Percentiles rank a stretch among this genome's conserved stretches.
phyloP scores from a whole-genome alignment of 257 asterid species.

The Ilex aquifolium region DNA sequence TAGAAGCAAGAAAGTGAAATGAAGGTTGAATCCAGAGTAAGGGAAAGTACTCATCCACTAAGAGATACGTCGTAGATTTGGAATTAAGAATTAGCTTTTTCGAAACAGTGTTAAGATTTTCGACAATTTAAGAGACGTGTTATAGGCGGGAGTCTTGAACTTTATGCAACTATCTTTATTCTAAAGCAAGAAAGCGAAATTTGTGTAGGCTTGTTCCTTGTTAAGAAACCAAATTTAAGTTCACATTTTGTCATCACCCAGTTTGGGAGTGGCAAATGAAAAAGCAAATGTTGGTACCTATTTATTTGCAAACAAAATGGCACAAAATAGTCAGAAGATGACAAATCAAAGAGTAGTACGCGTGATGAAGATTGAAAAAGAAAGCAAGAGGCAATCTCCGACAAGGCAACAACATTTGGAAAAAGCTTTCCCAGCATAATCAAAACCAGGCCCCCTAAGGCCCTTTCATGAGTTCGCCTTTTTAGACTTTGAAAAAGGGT shows the following conservation, averaged over 20 bases:
- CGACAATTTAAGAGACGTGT: too few species aligned
- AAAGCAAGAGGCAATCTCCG: constrained; percentile 47
- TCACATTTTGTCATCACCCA: constrained; percentile 16
- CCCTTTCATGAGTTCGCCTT: constrained; percentile 22
- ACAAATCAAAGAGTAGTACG: constrained; percentile 33
- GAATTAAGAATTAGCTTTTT: too few species aligned
- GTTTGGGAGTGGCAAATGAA: constrained; percentile 17
- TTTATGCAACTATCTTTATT: too few species aligned
- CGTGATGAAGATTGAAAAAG: constrained; percentile 60
- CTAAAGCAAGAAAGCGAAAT: constrained; percentile 10
- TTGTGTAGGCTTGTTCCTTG: constrained; percentile 5
- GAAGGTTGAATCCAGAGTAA: too few species aligned
- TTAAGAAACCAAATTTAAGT: constrained; percentile 5
- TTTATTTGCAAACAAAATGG: constrained; percentile 15
- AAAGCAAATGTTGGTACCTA: not conserved
- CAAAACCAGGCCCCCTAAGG: constrained; percentile 51
- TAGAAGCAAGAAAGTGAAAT: too few species aligned
- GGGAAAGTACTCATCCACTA: too few species aligned
- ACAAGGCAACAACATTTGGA: constrained; percentile 52
- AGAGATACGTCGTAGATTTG: too few species aligned
- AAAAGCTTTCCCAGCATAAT: constrained; percentile 52
- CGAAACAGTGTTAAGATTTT: too few species aligned
- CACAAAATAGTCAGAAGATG: constrained; percentile 30
- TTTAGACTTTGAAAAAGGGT: constrained; percentile 26
- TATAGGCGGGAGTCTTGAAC: too few species aligned